Evolutionary conservation across 2,329 filamentous ascomycete species (phyloP).

Genomic region (Apiospora arundinis): DNA sequence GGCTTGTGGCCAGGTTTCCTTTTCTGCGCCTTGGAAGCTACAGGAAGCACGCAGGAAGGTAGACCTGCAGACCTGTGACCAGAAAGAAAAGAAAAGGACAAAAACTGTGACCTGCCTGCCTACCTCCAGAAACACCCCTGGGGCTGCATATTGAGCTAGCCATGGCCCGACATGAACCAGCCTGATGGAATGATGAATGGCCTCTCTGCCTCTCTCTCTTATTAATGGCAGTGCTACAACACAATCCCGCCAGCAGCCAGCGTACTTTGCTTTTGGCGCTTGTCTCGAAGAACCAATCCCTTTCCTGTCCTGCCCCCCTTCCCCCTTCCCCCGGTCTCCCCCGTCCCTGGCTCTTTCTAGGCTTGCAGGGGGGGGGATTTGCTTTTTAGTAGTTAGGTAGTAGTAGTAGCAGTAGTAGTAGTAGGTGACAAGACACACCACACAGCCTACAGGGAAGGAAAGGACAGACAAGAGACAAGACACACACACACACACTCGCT

Average conservation of each 20-base stretch:
- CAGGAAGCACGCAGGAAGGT: not conserved
- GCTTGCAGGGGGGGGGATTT: slow-evolving; percentile 1
- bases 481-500: not conserved
- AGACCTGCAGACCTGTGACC: not conserved
- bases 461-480: not conserved
- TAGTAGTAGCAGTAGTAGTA: too few species aligned
- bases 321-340: slow-evolving; percentile 1
- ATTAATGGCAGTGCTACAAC: not conserved
- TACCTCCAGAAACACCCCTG: not conserved
- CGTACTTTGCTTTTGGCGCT: slow-evolving; percentile 11
- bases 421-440: not conserved
- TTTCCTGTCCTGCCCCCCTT: not conserved
- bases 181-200: slow-evolving; percentile 14
- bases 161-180: slow-evolving; percentile 17
- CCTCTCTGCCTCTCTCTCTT: not conserved
- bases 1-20: not conserved
- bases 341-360: slow-evolving; percentile 7
- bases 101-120: not conserved
- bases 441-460: not conserved
- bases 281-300: slow-evolving; percentile 13
- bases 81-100: not conserved
- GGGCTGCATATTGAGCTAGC: slow-evolving; percentile 13
- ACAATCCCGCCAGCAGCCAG: not conserved
- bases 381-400: not conserved
- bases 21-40: not conserved